A percentile compares a stretch with the other conserved stretches of the same genome.
These are phyloP conservation scores for Plantago major DNA, from an alignment of 257 asterid genomes.

Conservation along the genomic window DNA sequence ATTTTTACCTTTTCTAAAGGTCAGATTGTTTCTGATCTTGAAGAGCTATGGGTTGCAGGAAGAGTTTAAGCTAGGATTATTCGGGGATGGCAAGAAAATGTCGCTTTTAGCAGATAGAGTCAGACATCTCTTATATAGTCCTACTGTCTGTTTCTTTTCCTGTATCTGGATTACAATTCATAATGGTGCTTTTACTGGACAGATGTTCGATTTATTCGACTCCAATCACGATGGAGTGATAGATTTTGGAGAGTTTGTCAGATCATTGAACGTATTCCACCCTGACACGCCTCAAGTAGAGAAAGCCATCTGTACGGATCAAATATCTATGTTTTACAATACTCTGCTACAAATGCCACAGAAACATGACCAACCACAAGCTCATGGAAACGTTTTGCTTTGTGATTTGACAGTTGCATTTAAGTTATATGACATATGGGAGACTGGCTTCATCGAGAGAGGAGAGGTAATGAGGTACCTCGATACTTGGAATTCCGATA, in stretches of 20 bases:
- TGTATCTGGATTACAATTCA: not conserved
- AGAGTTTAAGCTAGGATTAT: constrained; percentile 55
- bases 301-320: constrained; percentile 32
- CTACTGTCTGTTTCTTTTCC: not conserved
- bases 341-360: too few species aligned
- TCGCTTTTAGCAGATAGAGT: constrained; percentile 51
- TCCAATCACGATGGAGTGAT: constrained; percentile 28
- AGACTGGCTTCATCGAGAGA: constrained; percentile 43
- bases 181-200: not conserved
- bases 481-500: not conserved
- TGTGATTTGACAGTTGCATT: constrained; percentile 40
- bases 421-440: constrained; percentile 37
- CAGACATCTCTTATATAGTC: not conserved
- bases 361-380: not conserved
- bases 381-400: not conserved
- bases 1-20: not conserved
- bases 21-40: not conserved
- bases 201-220: constrained; percentile 35
- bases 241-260: constrained; percentile 36
- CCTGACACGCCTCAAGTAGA: constrained; percentile 50
- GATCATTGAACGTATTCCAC: constrained; percentile 36
- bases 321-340: not conserved
- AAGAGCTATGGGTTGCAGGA: constrained; percentile 23
- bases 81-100: constrained; percentile 32
- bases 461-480: constrained; percentile 31